phyloP scores from a whole-genome alignment of 192 early-diverging fungal genomes.

The Backusella morwellensis region DNA sequence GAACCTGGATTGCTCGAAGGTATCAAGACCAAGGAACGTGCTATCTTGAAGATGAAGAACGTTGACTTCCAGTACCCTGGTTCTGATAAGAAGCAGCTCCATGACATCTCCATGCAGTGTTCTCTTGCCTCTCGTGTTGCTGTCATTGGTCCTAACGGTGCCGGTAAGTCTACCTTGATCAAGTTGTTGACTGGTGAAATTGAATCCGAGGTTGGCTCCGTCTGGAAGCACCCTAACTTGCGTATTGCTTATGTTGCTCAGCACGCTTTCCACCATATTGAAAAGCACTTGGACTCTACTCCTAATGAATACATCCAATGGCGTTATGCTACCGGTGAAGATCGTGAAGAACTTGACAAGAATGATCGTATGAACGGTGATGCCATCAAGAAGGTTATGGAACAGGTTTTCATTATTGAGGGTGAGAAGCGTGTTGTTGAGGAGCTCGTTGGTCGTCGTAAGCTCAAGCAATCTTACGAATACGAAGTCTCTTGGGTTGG shows the following conservation, averaged over 20 bases:
- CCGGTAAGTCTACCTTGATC: conserved; percentile 70
- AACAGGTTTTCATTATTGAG: conserved; percentile 46
- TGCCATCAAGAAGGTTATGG: conserved; percentile 62
- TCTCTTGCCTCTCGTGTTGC: conserved; percentile 79
- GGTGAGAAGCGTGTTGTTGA: conserved; percentile 67
- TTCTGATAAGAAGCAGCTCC: conserved; percentile 54
- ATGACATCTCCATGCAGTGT: conserved; percentile 59
- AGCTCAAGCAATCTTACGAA: conserved; percentile 79
- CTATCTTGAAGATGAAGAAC: conserved; percentile 76
- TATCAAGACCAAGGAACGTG: conserved; percentile 71
- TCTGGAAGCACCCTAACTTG: conserved; percentile 83
- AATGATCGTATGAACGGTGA: conserved; percentile 65
- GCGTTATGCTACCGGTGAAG: conserved; percentile 76
- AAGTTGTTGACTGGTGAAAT: conserved; percentile 80
- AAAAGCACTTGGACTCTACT: conserved; percentile 74
- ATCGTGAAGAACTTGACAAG: conserved; percentile 77
- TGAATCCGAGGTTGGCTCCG: conserved; percentile 63
- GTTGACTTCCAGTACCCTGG: conserved; percentile 72
- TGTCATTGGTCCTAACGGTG: conserved; percentile 75
- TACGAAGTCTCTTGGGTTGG: conserved; percentile 80
- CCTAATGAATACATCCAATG: conserved; percentile 81
- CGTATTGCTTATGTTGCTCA: conserved; percentile 85
- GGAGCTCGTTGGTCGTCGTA: conserved; percentile 66
- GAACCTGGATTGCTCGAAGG: conserved; percentile 73
- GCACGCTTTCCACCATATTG: conserved; percentile 86